Evolutionary conservation across 768 basidiomycete species (phyloP).

Genomic region (Kondoa subrosea): DNA sequence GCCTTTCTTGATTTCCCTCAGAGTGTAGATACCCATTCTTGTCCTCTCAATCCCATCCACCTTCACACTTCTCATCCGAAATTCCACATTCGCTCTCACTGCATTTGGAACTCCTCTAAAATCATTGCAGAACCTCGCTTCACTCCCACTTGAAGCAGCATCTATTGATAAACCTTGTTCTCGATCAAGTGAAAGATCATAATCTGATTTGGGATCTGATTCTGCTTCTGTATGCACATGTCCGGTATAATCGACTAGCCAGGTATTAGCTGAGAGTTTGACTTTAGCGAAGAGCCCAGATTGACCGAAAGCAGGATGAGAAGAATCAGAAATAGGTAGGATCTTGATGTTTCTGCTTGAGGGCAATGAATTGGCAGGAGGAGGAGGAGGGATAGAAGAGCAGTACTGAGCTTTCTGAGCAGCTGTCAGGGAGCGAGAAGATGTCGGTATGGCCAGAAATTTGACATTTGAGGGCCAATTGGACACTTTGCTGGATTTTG

Average conservation of each 20-base stretch:
- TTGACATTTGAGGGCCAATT: conserved; percentile 1
- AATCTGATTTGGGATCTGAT: conserved; percentile 4
- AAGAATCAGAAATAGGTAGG: not conserved
- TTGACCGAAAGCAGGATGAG: conserved; percentile 9
- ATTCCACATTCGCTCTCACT: not conserved
- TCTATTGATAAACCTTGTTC: not conserved
- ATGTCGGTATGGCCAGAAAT: not conserved
- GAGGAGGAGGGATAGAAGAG: not conserved
- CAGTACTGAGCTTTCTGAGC: conserved; percentile 3
- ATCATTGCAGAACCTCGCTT: not conserved
- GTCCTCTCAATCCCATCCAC: not conserved
- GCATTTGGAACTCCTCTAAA: not conserved
- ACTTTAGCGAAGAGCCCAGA: not conserved
- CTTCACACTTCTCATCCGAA: not conserved
- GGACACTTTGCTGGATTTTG: not conserved
- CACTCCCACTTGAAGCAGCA: not conserved
- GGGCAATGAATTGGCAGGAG: not conserved
- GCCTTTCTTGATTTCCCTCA: not conserved
- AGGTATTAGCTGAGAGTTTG: conserved; percentile 1
- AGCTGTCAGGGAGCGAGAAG: not conserved
- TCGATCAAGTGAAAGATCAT: conserved; percentile 1
- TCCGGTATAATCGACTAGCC: conserved; percentile 5
- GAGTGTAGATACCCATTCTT: not conserved
- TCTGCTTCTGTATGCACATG: conserved; percentile 2
- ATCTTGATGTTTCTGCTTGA: not conserved